Base-by-base conservation (phyloP, 768 basidiomycete species). In the Suillus bovinus region DNA sequence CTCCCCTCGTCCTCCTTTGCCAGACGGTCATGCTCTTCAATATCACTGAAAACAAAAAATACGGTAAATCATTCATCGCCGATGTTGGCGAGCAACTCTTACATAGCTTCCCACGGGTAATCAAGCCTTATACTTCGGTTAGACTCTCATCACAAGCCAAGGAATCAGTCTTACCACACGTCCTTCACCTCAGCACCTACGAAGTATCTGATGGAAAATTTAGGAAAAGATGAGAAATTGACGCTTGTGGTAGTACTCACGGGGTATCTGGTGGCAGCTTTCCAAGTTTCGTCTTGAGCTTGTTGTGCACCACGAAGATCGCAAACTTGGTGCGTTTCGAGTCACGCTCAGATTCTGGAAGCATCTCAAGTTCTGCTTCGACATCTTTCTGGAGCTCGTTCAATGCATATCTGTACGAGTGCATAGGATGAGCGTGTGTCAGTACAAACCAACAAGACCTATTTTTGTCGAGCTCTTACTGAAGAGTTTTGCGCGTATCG, bases 231-330 rank as follows among this genome's bases (percentile, higher is more conserved):
- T 61, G 64, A 60, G 59, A 63, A 52, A 29, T 47, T 1, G 14
- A 14, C 10, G 4, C 27, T 44, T 39, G 10, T 53, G 20, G 27
- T 53, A 20, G 39, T 29, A 76, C 86, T 71, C 71, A 93, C 90
- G 82, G 84, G 31, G 82, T 80, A 62, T 85, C 84, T 2, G 79
- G 67, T 3, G 94, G 91, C 41, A 99, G 77, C 50, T 85, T 76
- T 31, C 86, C 95, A 39, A 87, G 72, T 78, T 99, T 99, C 36
- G 81, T 79, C 78, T 98, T 98, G 64, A 87, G 80, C 79, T 98
- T 99, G 80, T 95, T 93, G 77, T 95, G 92, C 29, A 96, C 93
- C 53, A 99, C 96, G 70, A 99, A 99, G 66, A 98, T 80, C 1
- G 86, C 96, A 63, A 99, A 94, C 72, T 90, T 81, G 31, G 96